A percentile compares a stretch with the other conserved stretches of the same genome.
Conservation (phyloP, 805 yeast genomes). For the Kurtzmaniella cleridarum region DNA sequence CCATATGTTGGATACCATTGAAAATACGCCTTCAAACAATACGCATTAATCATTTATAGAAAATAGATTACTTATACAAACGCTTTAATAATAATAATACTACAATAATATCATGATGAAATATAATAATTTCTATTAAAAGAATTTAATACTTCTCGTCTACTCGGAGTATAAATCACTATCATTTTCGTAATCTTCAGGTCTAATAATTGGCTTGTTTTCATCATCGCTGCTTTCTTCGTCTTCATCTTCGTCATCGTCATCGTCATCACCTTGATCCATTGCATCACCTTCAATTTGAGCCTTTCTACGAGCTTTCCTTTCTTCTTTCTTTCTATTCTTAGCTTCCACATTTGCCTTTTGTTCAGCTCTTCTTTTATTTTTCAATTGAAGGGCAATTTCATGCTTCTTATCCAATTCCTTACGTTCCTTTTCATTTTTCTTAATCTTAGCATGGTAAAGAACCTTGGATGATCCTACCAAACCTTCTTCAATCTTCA, state of each 20-base stretch:
- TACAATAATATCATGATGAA: too few species aligned
- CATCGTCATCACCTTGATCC: conserved; percentile 17
- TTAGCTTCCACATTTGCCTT: conserved; percentile 72
- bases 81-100: neutral
- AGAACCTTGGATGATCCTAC: conserved; percentile 83
- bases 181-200: conserved; percentile 46
- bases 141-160: conserved; percentile 13
- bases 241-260: conserved; percentile 18
- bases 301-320: conserved; percentile 62
- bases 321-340: conserved; percentile 66
- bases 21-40: conserved; percentile 2
- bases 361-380: conserved; percentile 70
- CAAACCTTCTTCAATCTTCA: conserved; percentile 85
- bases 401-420: conserved; percentile 65
- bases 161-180: conserved; percentile 42
- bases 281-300: conserved; percentile 35
- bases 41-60: too few species aligned
- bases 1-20: conserved; percentile 13
- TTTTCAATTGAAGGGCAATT: conserved; percentile 55
- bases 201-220: conserved; percentile 33
- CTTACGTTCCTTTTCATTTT: conserved; percentile 55
- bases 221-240: conserved; percentile 14
- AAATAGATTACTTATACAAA: too few species aligned
- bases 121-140: neutral
- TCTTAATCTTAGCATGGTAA: conserved; percentile 68